Conservation (phyloP, 1,284 basidiomycete genomes). For the Dichomitus squalens region DNA sequence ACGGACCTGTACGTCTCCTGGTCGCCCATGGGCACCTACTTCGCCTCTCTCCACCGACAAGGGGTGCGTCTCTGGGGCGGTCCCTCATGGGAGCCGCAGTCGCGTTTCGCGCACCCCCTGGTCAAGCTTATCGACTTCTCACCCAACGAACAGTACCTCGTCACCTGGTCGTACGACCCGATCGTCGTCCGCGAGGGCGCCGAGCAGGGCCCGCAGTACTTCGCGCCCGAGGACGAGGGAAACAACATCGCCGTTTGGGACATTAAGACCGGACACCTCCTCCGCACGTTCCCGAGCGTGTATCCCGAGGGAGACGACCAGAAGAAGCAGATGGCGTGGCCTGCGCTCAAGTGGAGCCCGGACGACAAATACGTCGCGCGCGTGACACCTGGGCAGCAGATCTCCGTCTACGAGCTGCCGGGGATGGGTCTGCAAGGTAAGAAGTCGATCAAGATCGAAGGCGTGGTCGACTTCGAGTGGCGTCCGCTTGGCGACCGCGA, state of each 20-base stretch:
- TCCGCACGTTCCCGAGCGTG: conserved; percentile 90
- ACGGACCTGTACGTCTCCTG: conserved; percentile 97
- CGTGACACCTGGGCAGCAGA: conserved; percentile 87
- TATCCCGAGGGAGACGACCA: conserved; percentile 57
- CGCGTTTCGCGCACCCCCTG: conserved; percentile 94
- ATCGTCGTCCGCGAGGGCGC: conserved; percentile 88
- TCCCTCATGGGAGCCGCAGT: conserved; percentile 81
- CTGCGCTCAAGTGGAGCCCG: conserved; percentile 95
- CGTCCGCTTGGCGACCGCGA: conserved; percentile 93
- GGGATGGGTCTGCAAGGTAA: conserved; percentile 95
- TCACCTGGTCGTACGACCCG: conserved; percentile 97
- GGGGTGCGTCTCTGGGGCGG: conserved; percentile 98
- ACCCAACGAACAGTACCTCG: conserved; percentile 95
- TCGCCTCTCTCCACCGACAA: conserved; percentile 93
- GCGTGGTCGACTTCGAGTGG: conserved; percentile 99
- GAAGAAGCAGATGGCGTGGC: conserved; percentile 92
- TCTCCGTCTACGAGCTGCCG: conserved; percentile 96
- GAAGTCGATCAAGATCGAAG: conserved; percentile 98
- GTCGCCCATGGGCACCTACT: conserved; percentile 95
- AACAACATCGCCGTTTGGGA: conserved; percentile 99
- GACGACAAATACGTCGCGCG: conserved; percentile 96
- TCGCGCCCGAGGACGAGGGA: conserved; percentile 94
- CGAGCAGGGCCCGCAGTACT: conserved; percentile 81
- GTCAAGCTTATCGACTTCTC: conserved; percentile 98
- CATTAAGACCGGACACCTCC: conserved; percentile 88